Evolutionary conservation across 768 basidiomycete genomes (phyloP).

Genomic region (Pulveroboletus sp.): DNA sequence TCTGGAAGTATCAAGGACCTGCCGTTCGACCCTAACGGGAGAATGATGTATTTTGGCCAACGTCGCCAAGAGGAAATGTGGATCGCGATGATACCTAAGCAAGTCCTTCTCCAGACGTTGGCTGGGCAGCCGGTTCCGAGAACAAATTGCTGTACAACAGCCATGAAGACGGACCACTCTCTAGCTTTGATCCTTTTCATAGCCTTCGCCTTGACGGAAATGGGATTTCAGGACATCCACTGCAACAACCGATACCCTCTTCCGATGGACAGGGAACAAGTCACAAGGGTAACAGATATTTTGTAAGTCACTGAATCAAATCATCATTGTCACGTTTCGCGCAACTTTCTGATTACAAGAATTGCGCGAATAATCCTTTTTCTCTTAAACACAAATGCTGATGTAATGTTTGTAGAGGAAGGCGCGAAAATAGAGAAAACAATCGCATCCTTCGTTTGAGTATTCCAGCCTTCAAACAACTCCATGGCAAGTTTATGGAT

Average conservation of each 20-base stretch:
- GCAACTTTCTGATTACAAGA: background rate
- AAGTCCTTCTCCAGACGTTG: too few species aligned
- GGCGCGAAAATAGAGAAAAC: background rate
- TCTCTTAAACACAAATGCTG: background rate
- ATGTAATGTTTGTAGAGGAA: background rate
- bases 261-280: background rate
- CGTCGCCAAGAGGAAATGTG: background rate
- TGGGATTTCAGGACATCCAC: background rate
- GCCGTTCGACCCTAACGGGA: background rate
- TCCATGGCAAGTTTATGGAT: background rate
- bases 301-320: too few species aligned
- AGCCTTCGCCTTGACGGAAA: background rate
- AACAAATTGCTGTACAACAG: background rate
- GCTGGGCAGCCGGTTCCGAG: too few species aligned
- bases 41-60: background rate
- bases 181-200: background rate
- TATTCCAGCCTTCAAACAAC: background rate
- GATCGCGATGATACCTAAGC: background rate
- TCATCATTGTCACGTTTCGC: background rate
- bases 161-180: too few species aligned
- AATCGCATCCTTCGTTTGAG: background rate
- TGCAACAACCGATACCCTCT: background rate
- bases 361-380: background rate
- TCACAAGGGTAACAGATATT: background rate
- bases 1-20: background rate